Evolutionary conservation across 176 grass and related monocot species (phyloP).

Genomic region (Carex myosuroides): DNA sequence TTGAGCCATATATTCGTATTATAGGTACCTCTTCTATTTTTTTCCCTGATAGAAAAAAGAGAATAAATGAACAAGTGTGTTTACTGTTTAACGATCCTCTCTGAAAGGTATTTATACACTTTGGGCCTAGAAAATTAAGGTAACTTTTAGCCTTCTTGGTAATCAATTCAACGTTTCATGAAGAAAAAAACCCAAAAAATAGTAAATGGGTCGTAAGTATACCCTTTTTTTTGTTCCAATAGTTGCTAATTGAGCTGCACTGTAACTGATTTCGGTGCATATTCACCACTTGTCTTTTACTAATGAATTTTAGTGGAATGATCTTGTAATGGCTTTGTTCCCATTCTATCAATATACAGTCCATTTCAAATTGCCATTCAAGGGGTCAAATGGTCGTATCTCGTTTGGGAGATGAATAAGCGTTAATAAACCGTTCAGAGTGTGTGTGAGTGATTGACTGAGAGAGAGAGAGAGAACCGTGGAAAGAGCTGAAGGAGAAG

Average conservation of each 20-base stretch:
- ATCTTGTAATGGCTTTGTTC: background rate
- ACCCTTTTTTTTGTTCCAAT: background rate
- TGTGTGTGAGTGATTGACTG: background rate
- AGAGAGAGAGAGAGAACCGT: slow-evolving; percentile 30
- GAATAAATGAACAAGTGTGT: background rate
- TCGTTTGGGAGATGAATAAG: background rate
- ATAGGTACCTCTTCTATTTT: slow-evolving; percentile 65
- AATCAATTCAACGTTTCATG: background rate
- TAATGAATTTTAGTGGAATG: background rate
- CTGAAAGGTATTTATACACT: background rate
- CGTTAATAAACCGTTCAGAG: background rate
- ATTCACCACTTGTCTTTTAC: background rate
- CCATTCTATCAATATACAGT: background rate
- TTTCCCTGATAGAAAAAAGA: slow-evolving; percentile 31
- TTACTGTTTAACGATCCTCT: background rate
- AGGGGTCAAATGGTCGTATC: background rate
- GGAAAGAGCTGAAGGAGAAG: slow-evolving; percentile 64
- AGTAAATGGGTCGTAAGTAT: background rate
- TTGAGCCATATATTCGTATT: slow-evolving; percentile 90
- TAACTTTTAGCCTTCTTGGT: background rate
- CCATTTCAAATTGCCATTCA: background rate
- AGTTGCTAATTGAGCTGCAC: background rate
- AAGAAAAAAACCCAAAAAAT: background rate
- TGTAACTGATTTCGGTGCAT: background rate
- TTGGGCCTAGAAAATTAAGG: background rate